phyloP scores from a whole-genome alignment of 2,329 filamentous ascomycete species.

The Alternaria tenuissima region DNA sequence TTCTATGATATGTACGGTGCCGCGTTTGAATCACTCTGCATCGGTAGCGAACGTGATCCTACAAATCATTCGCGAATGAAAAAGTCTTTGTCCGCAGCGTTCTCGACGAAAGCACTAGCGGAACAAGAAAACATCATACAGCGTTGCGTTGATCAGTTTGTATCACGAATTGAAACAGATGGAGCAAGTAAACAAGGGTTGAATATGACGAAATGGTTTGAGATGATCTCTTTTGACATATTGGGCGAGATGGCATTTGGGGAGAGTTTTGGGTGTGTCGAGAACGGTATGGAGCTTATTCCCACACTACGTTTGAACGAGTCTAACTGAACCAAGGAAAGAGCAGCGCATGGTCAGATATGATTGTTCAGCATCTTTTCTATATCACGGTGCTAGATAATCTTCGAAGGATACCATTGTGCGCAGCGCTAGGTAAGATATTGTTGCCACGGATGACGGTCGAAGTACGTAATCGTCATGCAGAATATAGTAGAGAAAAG shows the following conservation, averaged over 20 bases:
- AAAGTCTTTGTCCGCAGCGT: neutral
- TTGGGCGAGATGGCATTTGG: constrained; percentile 7
- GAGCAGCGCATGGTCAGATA: constrained; percentile 1
- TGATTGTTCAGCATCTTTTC: neutral
- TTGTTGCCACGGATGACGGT: neutral
- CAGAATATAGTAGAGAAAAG: neutral
- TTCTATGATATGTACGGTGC: constrained; percentile 4
- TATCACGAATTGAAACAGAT: neutral
- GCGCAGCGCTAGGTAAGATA: neutral
- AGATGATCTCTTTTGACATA: constrained; percentile 1
- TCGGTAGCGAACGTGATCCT: neutral
- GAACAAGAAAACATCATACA: constrained; percentile 1
- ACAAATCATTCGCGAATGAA: neutral
- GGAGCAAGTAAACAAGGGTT: neutral
- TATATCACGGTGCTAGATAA: neutral
- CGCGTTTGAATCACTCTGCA: neutral
- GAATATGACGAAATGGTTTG: neutral
- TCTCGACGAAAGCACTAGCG: neutral
- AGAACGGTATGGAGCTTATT: neutral
- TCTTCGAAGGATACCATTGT: neutral
- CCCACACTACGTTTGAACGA: neutral
- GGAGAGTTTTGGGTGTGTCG: neutral
- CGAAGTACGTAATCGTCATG: neutral
- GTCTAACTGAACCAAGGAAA: neutral
- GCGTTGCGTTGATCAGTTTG: neutral